Evolutionary conservation across 2,329 filamentous ascomycete species (phyloP), one percentile per base, ranked within the genome.

Genomic region (Epichloe aotearoae): DNA sequence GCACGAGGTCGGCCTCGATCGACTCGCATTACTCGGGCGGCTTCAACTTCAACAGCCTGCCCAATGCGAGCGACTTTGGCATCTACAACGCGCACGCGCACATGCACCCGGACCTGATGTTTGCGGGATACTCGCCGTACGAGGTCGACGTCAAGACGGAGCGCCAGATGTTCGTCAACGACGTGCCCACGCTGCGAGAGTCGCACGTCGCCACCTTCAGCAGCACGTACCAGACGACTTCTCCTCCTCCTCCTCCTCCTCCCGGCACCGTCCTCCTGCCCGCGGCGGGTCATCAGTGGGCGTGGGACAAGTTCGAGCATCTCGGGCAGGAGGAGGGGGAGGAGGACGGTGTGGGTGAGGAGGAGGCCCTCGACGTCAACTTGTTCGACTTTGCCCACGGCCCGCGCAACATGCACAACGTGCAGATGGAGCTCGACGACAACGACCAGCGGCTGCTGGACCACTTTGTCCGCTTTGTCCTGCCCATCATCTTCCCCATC

Each of bases 111-210:
- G 77, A 85, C 64, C 68, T 79, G 62, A 73, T 78, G 68, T 75
- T 76, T 53, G 66, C 66, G 55, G 71, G 77, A 56, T 85, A 78
- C 65, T 79, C 84, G 19, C 88, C 90, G 0, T 96, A 94, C 65
- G 91, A 96, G 68, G 83, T 96, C 54, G 91, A 96, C 66, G 86
- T 97, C 72, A 95, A 91, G 76, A 96, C 90, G 1, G 91, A 96
- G 71, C 79, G 88, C 56, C 88, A 96, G 59, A 89, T 94, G 74
- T 95, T 87, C 67, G 83, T 96, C 67, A 88, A 96, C 61, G 87
- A 96, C 64, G 78, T 95, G 51, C 88, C 88, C 4, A 86, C 89
- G 14, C 75, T 91, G 53, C 77, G 82, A 57, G 90, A 96, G 68
- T 95, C 89, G 12, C 88, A 88, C 34, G 83, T 89, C 38, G 94